These are phyloP conservation scores for Boletus bicolor DNA, from an alignment of 768 basidiomycete genomes.

Conservation along the genomic window DNA sequence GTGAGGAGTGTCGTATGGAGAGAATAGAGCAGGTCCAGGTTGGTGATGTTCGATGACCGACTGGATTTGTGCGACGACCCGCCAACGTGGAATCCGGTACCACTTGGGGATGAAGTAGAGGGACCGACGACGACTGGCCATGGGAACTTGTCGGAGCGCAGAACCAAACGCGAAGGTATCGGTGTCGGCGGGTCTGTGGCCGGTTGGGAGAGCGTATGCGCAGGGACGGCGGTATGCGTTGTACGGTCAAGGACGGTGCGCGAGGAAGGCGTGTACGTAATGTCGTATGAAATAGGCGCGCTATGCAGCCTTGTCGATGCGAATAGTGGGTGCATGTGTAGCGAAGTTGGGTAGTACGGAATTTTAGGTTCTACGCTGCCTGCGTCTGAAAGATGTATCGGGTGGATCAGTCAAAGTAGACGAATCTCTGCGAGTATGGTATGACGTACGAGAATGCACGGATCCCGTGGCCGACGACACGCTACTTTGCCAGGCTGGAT, in stretches of 20 bases:
- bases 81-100: constrained; percentile 27
- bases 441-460: constrained; percentile 39
- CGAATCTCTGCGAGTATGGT: background rate
- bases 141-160: constrained; percentile 56
- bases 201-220: constrained; percentile 55
- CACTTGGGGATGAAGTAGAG: constrained; percentile 27
- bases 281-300: constrained; percentile 62
- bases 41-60: constrained; percentile 44
- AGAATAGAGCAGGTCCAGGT: constrained; percentile 60
- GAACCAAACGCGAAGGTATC: constrained; percentile 44
- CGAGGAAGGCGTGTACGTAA: constrained; percentile 53
- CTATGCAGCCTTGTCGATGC: constrained; percentile 52
- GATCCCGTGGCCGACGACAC: constrained; percentile 39
- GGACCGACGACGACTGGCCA: constrained; percentile 55
- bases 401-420: constrained; percentile 6
- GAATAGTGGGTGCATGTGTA: constrained; percentile 64
- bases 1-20: constrained; percentile 53
- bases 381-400: constrained; percentile 5
- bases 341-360: constrained; percentile 29
- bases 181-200: constrained; percentile 60
- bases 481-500: constrained; percentile 45
- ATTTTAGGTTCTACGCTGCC: constrained; percentile 26
- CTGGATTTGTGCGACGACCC: constrained; percentile 19
- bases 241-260: constrained; percentile 55
- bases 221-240: constrained; percentile 51